These are phyloP conservation scores for Penicillium goetzii DNA, from an alignment of 495 filamentous ascomycete species.

Conservation along the genomic window DNA sequence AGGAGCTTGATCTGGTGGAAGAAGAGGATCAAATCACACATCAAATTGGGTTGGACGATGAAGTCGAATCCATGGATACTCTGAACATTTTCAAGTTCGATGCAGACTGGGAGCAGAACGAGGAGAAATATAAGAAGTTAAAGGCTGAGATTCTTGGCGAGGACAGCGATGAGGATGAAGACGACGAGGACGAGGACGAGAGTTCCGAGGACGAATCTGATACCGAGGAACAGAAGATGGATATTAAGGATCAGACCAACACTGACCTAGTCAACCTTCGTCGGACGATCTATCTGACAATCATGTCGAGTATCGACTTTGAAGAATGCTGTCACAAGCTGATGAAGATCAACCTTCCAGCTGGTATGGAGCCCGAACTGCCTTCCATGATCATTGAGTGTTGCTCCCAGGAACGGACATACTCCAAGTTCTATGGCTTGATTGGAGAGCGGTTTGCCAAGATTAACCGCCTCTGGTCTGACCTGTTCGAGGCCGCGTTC, in stretches of 20 bases:
- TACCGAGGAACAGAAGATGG: conserved; percentile 70
- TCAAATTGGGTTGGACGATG: conserved; percentile 73
- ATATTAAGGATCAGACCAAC: conserved; percentile 98
- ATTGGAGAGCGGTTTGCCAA: conserved; percentile 95
- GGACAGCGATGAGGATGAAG: conserved; percentile 76
- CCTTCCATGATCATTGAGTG: conserved; percentile 97
- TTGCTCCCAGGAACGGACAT: conserved; percentile 92
- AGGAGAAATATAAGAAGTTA: conserved; percentile 84
- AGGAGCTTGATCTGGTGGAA: conserved; percentile 93
- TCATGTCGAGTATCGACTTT: conserved; percentile 92
- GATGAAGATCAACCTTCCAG: conserved; percentile 86
- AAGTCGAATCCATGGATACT: conserved; percentile 79
- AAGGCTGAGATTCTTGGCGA: conserved; percentile 95
- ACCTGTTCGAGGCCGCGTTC: conserved; percentile 87
- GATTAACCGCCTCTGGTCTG: conserved; percentile 91
- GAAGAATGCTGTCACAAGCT: conserved; percentile 96
- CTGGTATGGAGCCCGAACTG: conserved; percentile 86
- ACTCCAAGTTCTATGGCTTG: conserved; percentile 93
- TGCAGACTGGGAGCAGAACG: conserved; percentile 84
- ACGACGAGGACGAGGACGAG: conserved; percentile 71
- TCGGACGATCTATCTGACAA: conserved; percentile 93
- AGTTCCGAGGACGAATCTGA: conserved; percentile 82
- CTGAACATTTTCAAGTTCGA: conserved; percentile 97
- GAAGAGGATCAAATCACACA: conserved; percentile 98
- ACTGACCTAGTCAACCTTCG: conserved; percentile 92